Conservation (phyloP, 225 moss, liverwort and hornwort genomes). For the Bryoerythrophyllum caledonicum region DNA sequence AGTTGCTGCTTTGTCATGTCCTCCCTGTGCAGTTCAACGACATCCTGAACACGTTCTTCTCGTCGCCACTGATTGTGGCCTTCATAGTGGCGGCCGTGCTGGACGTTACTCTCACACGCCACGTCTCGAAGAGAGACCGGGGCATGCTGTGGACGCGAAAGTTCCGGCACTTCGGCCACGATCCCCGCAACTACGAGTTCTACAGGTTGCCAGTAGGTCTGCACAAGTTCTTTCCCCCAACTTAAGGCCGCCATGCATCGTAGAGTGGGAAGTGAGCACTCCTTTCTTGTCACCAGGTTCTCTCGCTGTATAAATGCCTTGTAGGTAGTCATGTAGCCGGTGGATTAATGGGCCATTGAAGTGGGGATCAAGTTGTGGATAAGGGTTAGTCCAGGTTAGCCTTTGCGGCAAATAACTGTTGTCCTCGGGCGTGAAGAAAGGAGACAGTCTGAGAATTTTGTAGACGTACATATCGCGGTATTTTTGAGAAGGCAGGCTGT, state of each 20-base stretch:
- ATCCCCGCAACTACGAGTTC: constrained; percentile 77
- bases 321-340: neutral
- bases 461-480: constrained; percentile 29
- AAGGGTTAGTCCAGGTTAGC: constrained; percentile 4
- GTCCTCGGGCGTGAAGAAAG: constrained; percentile 21
- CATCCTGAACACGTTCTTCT: constrained; percentile 75
- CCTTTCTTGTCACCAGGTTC: neutral
- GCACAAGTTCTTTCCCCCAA: constrained; percentile 87
- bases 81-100: constrained; percentile 73
- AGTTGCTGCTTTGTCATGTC: neutral
- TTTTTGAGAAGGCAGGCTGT: constrained; percentile 7
- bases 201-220: constrained; percentile 70
- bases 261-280: neutral
- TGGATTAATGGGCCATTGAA: constrained; percentile 1
- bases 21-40: constrained; percentile 75
- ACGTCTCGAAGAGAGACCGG: constrained; percentile 74
- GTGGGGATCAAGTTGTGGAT: constrained; percentile 2
- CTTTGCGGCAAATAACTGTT: constrained; percentile 11
- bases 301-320: constrained; percentile 20
- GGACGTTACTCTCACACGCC: constrained; percentile 62
- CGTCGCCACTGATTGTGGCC: constrained; percentile 65
- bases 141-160: constrained; percentile 80
- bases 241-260: neutral
- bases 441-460: constrained; percentile 32
- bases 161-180: constrained; percentile 65